A percentile compares a stretch with the other conserved stretches of the same genome.
Evolutionary conservation across 352 stramenopile genomes (phyloP).

Genomic region (Globisporangium emineosum): DNA sequence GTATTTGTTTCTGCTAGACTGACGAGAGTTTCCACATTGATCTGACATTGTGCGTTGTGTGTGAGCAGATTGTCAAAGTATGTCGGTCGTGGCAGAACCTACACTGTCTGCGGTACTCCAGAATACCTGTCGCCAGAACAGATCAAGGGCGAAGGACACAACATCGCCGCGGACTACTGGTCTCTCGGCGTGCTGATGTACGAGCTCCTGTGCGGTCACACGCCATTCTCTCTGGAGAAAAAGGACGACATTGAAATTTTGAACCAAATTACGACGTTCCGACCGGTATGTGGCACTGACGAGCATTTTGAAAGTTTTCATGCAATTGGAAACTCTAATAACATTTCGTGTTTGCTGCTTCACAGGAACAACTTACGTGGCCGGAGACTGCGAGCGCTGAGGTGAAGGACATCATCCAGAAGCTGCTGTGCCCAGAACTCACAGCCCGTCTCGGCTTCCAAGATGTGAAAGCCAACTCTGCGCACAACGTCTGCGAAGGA

Average conservation of each 20-base stretch:
- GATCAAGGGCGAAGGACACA: constrained; percentile 86
- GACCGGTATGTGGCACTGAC: constrained; percentile 33
- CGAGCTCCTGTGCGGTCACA: constrained; percentile 88
- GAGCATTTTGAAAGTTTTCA: background rate
- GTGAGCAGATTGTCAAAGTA: constrained; percentile 75
- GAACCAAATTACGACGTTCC: constrained; percentile 81
- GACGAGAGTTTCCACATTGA: background rate
- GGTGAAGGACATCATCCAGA: constrained; percentile 69
- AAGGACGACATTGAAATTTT: constrained; percentile 87
- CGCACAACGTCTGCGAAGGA: constrained; percentile 49
- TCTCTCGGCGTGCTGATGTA: constrained; percentile 93
- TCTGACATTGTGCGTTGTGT: constrained; percentile 6
- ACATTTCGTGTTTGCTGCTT: background rate
- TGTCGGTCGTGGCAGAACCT: constrained; percentile 76
- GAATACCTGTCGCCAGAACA: constrained; percentile 86
- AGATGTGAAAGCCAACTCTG: constrained; percentile 38
- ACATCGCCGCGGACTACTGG: constrained; percentile 91
- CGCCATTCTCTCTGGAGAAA: constrained; percentile 84
- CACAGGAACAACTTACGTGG: constrained; percentile 59
- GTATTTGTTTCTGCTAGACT: background rate
- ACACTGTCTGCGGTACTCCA: constrained; percentile 83
- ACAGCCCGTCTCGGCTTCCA: constrained; percentile 53
- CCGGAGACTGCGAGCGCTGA: constrained; percentile 61
- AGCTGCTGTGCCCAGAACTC: constrained; percentile 57
- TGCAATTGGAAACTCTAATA: background rate